phyloP scores from a whole-genome alignment of 1,139 yeast species.

The Candida neerlandica region DNA sequence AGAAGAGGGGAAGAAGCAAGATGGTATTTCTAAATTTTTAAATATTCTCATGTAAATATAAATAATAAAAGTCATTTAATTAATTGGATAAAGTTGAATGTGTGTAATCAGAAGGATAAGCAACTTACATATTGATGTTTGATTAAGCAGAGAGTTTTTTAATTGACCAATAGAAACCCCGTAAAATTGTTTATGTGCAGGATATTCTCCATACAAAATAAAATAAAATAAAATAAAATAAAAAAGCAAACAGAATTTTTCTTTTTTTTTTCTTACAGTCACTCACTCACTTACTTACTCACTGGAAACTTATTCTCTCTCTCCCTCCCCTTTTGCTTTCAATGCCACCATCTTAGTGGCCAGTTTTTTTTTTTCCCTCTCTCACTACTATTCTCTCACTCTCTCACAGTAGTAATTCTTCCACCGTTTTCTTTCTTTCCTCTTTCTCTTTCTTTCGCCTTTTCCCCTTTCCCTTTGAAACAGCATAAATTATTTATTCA shows the following conservation, averaged over 20 bases:
- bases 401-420: too few species aligned
- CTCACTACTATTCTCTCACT: too few species aligned
- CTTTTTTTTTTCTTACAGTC: not conserved
- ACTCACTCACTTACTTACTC: not conserved
- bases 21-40: not conserved
- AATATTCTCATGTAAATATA: constrained; percentile 1
- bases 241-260: too few species aligned
- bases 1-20: too few species aligned
- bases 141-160: too few species aligned
- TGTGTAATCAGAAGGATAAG: too few species aligned
- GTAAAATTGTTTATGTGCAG: not conserved
- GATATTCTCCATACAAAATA: not conserved
- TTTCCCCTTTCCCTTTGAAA: not conserved
- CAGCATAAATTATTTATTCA: not conserved
- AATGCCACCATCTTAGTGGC: not conserved
- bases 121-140: not conserved
- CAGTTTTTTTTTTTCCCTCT: not conserved
- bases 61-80: not conserved
- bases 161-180: constrained; percentile 2
- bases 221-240: too few species aligned
- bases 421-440: not conserved
- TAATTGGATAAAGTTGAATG: too few species aligned
- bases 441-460: not conserved
- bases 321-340: not conserved
- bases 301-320: not conserved